Evolutionary conservation across 116 monocot genomes (phyloP), one percentile per base, ranked within the genome.

Genomic region (Posidonia oceanica): DNA sequence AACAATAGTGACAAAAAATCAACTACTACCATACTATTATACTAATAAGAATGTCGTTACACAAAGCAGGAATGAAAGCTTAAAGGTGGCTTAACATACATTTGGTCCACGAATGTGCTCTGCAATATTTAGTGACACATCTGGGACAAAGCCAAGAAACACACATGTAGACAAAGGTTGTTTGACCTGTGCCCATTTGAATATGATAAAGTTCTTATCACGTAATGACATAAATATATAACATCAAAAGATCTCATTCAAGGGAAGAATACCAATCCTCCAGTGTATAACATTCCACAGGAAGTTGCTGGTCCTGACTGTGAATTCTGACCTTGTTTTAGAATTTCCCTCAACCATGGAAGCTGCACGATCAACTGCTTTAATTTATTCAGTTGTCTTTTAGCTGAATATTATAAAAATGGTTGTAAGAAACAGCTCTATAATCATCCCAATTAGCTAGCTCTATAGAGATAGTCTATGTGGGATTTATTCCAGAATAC

Each of bases 301-400:
- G n/a, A n/a, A 41, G 75, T 58, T 22, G 53, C 40, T 14, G 79
- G 69, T 71, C 72, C 52, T 66, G 69, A 21, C 62, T 69, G 73
- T 54, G 79, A 64, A 68, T 54, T 81, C n/a, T 78, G 81, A n/a
- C 80, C 80, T 83, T 92, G 87, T 72, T 83, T 92, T 68, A 98
- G 66, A 36, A 92, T n/a, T 92, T 71, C 89, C 97, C 39, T 98
- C 97, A 82, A 98, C 68, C 82, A 93, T 90, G 42, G 77, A 80
- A 82, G 90, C 90, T 63, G 98, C 98, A 80, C 68, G 80, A 80
- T 98, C 98, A 87, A 98, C 98, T 65, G 93, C 93, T 80, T 79
- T 90, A 62, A 98, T 81, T 61, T 93, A 82, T 65, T 98, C 93
- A 52, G 83, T 73, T 92, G 74, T 93, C 87, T 78, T 87, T 98